Evolutionary conservation across 2,329 filamentous ascomycete genomes (phyloP).

Genomic region (Cryphonectria japonica): DNA sequence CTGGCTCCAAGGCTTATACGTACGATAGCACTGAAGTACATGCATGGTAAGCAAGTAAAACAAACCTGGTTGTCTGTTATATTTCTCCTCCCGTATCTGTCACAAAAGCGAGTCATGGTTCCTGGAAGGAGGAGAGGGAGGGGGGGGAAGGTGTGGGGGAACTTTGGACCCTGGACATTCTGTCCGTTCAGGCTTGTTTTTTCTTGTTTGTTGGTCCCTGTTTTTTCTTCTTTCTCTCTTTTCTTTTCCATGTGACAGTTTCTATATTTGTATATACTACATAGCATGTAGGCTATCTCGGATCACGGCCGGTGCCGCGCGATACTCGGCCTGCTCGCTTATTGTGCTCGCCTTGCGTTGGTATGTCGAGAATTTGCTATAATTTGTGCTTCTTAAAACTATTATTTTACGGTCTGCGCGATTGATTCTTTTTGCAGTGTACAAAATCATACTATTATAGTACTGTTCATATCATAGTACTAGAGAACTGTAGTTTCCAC

Average conservation of each 20-base stretch:
- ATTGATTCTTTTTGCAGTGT: too few species aligned
- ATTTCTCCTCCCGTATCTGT: not conserved
- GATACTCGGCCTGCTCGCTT: not conserved
- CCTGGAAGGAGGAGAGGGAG: not conserved
- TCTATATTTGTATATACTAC: not conserved
- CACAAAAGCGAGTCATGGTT: not conserved
- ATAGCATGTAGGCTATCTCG: not conserved
- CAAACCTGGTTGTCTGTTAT: too few species aligned
- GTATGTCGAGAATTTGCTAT: not conserved
- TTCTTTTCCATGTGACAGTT: not conserved
- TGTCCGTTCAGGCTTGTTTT: not conserved
- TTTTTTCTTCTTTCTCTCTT: not conserved
- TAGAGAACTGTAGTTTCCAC: too few species aligned
- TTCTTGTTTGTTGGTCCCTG: not conserved
- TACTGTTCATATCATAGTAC: too few species aligned
- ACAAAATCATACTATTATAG: too few species aligned
- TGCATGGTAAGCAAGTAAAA: too few species aligned
- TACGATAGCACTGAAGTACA: not conserved
- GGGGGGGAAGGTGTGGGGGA: not conserved
- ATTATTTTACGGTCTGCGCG: too few species aligned
- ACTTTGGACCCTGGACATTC: not conserved
- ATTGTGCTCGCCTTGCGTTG: not conserved
- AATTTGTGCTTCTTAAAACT: not conserved
- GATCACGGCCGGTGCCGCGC: not conserved
- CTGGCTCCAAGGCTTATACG: not conserved